Base-by-base conservation (phyloP, 805 yeast genomes). In the Saitoella complicata region DNA sequence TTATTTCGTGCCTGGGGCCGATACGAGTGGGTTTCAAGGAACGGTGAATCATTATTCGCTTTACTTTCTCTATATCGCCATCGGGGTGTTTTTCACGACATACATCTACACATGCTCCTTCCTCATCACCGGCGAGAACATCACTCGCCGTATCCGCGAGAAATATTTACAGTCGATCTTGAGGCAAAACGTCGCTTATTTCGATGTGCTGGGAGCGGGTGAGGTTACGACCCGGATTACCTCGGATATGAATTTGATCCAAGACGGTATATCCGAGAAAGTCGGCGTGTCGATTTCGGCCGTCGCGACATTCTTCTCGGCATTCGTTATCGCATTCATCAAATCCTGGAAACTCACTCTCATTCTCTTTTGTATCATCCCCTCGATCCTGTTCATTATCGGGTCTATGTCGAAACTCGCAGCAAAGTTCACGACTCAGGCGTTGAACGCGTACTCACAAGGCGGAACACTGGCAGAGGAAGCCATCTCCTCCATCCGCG, bases 191-290 rank as follows among this genome's bases (percentile, higher is more conserved):
- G 58, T 65, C 36, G 70, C 64, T 21, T 66, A 58, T 46, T 66
- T 65, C 46, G 69, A 65, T 49, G 56, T 58, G 39, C 54, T 65
- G 10, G 69, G 69, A 10, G 55, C 67, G n/a, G 69, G 69, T 10
- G 66, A 63, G 44, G 64, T 65, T 36, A 63, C 69, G 11, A 62
- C 67, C 7, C 61, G 69, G 11, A 65, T 65, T 53, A 59, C 67
- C 37, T 60, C 62, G 21, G 69, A 64, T 41, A 65, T 68, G n/a
- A 57, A 58, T 29, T 48, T 58, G 38, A 58, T 65, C 37, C 69
- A 66, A 48, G 69, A 63, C 36, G 70, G 68, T 32, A 63, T 65
- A 50, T 59, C 66, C 35, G 68, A 65, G 50, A 65, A 65, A 48
- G 55, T 61, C 5, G 66, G 68, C n/a, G 55, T 59, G 39, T 63